Conservation (phyloP, 495 filamentous ascomycete species). For the Evernia prunastri region DNA sequence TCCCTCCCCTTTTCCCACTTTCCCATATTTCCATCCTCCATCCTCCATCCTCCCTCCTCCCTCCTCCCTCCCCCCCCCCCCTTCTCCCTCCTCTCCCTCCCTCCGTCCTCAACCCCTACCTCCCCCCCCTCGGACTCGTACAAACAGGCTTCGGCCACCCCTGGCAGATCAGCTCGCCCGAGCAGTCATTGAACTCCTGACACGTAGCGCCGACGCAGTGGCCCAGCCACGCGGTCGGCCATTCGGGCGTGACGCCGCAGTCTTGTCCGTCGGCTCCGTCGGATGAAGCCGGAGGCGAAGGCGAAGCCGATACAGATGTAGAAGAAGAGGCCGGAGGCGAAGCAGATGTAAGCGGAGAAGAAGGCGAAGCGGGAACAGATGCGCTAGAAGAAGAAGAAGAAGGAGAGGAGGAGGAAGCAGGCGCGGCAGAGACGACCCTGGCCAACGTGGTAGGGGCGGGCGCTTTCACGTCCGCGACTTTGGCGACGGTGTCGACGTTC, state of each 20-base stretch:
- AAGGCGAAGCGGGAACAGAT: too few relatives aligned
- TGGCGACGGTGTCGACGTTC: background rate
- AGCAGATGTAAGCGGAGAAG: too few relatives aligned
- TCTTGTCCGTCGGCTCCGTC: too few relatives aligned
- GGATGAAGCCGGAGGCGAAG: too few relatives aligned
- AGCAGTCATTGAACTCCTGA: conserved; percentile 6
- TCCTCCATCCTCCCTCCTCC: too few relatives aligned
- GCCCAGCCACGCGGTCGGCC: background rate
- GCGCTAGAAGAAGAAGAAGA: too few relatives aligned
- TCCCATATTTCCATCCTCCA: background rate
- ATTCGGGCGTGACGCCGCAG: background rate
- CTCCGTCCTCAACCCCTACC: background rate
- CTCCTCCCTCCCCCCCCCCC: background rate
- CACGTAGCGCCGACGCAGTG: conserved; percentile 1
- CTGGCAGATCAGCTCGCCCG: conserved; percentile 8
- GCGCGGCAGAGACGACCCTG: background rate
- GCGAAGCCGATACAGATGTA: background rate
- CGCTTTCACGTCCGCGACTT: background rate
- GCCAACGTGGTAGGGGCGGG: background rate
- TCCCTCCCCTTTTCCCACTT: too few relatives aligned
- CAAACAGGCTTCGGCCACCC: background rate
- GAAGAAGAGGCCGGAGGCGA: too few relatives aligned
- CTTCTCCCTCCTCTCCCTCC: background rate
- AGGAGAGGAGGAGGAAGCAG: background rate
- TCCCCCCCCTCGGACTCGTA: background rate